Percentiles rank a stretch among this genome's conserved stretches.
Evolutionary conservation across 768 basidiomycete genomes (phyloP).

Genomic region (Russula compacta): DNA sequence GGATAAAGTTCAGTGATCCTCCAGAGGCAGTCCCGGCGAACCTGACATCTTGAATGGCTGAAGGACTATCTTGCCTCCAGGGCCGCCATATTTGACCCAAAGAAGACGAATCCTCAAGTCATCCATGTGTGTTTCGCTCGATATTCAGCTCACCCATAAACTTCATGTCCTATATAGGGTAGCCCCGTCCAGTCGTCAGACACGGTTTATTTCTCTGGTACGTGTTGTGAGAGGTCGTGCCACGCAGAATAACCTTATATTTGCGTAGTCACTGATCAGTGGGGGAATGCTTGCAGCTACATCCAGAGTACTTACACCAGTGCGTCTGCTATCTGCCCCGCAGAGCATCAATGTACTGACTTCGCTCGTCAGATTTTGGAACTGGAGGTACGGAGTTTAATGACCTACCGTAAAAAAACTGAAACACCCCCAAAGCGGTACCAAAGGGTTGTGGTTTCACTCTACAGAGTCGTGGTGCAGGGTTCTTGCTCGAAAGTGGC

Average conservation of each 20-base stretch:
- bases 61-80: constrained; percentile 79
- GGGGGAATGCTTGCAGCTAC: constrained; percentile 85
- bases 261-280: constrained; percentile 66
- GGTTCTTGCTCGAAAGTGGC: constrained; percentile 68
- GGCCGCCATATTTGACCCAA: constrained; percentile 69
- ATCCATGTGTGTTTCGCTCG: constrained; percentile 34
- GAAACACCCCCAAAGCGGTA: constrained; percentile 43
- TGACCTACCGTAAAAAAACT: neutral
- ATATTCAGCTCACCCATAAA: neutral
- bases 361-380: constrained; percentile 60
- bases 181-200: constrained; percentile 80
- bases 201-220: constrained; percentile 89
- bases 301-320: constrained; percentile 87
- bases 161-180: constrained; percentile 39
- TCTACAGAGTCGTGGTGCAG: constrained; percentile 86
- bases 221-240: constrained; percentile 6
- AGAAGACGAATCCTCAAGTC: constrained; percentile 54
- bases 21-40: too few species aligned
- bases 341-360: neutral
- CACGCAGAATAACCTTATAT: neutral
- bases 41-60: neutral
- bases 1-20: constrained; percentile 54
- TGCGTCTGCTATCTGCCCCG: constrained; percentile 24
- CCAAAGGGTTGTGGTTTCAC: constrained; percentile 96
- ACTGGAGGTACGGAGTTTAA: constrained; percentile 51